Evolutionary conservation across 2,329 filamentous ascomycete species (phyloP), one percentile per base, ranked within the genome.

Genomic region (Verticillium dahliae): DNA sequence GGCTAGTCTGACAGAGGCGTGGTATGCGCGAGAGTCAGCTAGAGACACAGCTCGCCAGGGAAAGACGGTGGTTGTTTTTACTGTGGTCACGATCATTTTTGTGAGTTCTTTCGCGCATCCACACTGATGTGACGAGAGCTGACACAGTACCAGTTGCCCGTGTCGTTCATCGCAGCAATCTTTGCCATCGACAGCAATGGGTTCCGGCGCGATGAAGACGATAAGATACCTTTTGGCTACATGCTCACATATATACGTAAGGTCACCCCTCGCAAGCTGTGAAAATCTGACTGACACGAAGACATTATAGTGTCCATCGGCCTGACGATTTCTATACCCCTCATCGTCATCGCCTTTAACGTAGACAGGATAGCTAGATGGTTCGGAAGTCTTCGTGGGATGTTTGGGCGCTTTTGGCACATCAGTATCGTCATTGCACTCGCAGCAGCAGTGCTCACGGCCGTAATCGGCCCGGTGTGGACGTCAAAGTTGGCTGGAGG

Each of bases 31-130:
- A 38, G 56, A 57, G 38, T 56, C 60, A 39, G 61, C 66, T 1
- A 52, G 61, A 18, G 59, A 62, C 27, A 52, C 58, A 4, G 61
- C 61, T 1, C 61, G 45, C 0, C 66, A 68, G 37, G 65, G 66
- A 2, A 62, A 57, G 38, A 66, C 61, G 1, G 31, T 67, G 0
- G 61, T 68, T 59, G 57, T 62, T 2, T 68, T 68, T 37, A 68
- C 66, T 5, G 58, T 67, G 1, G 62, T 63, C 1, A 67, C 66
- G 4, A 60, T 68, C 57, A 52, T 66, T 2, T 68, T 68, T 58
- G 66, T 67, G 39, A 55, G 66, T 64, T 18, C 34, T 34, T 37
- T 3, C 37, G 33, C 10, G 38, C 33, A 55, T 14, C 6, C 6
- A 11, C 10, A 18, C 18, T 15, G 13, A 15, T 14, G 15, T 18